Evolutionary conservation across 495 filamentous ascomycete genomes (phyloP), one percentile per base, ranked within the genome.

Genomic region (Hyaloscypha variabilis): DNA sequence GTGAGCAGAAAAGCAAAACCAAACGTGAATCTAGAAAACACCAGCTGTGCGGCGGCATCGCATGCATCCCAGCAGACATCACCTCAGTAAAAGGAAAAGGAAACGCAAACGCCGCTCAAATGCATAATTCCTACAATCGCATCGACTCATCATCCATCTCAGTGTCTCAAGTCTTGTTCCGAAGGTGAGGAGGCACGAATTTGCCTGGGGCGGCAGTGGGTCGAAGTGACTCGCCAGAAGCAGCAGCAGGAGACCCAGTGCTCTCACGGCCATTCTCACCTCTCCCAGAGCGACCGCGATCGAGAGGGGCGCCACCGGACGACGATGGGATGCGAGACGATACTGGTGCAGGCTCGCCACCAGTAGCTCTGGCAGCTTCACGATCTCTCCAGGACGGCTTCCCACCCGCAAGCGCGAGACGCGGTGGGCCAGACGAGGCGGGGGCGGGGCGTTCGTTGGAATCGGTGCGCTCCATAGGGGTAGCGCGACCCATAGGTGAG

Each of bases 351-450:
- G 69, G 56, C 8, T 49, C 67, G 28, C 62, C 67, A 52, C 55
- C 72, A 50, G 73, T 79, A 34, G 73, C 72, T 76, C 85, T 92
- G 67, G 86, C 86, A 53, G 90, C 90, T 76, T 91, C 80, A 52
- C 91, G 85, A n/a, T 97, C 93, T 77, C 93, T 89, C 93, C 93
- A 97, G 71, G 82, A 86, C 36, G 86, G 78, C 75, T 87, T 88
- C 72, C 75, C 79, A 63, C 87, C 87, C 59, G 83, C 81, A 62
- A 96, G 81, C 63, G 82, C 80, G 73, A 96, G 83, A 66, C 86
- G 87, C 24, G 92, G 91, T 58, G 90, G 86, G 24, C 82, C 85
- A 36, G 66, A 76, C 11, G 72, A 60, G 11, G 60, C 36, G n/a
- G 72, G 62, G 11, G 60, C 36, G 29, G 82, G 77, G 50, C 84